Base-by-base conservation (phyloP, 2,329 filamentous ascomycete species). In the Trichophyton simii region DNA sequence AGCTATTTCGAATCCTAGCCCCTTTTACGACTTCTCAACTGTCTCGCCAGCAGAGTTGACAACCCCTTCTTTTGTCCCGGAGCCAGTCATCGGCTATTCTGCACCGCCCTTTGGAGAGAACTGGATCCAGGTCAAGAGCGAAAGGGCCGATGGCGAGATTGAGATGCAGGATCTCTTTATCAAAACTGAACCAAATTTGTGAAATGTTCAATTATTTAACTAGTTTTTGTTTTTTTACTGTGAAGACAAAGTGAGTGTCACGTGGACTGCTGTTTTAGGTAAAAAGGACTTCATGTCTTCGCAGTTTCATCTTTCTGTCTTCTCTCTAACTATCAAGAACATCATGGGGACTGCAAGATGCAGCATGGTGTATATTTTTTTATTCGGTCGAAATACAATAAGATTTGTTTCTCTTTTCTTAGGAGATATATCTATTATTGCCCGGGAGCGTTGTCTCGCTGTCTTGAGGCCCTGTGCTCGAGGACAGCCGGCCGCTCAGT, bases 101-200 rank as follows among this genome's bases (percentile, higher is more conserved):
- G 48, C 54, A 11, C 62, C 63, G 11, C 63, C 58, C 25, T 62
- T 61, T 57, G 63, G 65, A 18, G 62, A 60, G 46, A 61, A 64
- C 15, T 72, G 69, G 69, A 61, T 64, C 31, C 63, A 64, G 13
- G 61, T 69, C 18, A 72, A 71, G 63, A 38, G 57, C 8, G 69
- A 71, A 52, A 63, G 60, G 11, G 44, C 34, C 8, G 61, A 65
- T 15, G 60, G 38, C 15, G 65, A 65, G 25, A 60, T 46, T 8
- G 59, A 42, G 9, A 55, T 65, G n/a, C 20, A 59, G 18, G 64
- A 68, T 42, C 55, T 66, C 13, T 58, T 65, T 6, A 64, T 71
- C 42, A 71, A 71, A 54, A 52, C 60, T 28, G 68, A 72, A 28
- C 57, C 59, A 11, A 31, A 58, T n/a, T 25, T 60, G 48, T 61